Conservation (phyloP, 2,329 filamentous ascomycete species). For the Tolypocladium inflatum region DNA sequence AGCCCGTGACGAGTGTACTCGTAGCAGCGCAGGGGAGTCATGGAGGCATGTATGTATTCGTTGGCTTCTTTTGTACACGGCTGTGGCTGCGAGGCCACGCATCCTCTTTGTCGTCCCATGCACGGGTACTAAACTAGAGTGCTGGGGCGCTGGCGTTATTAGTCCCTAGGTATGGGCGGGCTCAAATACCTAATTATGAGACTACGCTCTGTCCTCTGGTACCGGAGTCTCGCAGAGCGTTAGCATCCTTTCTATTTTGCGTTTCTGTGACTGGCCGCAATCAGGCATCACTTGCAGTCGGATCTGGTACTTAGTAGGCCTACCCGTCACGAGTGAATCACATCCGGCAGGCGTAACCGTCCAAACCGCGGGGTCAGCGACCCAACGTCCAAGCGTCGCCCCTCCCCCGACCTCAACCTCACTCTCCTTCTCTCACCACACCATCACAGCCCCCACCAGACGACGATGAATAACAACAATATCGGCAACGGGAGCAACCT, state of each 20-base stretch:
- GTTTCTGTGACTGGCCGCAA: not conserved
- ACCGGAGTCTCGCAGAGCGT: not conserved
- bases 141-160: not conserved
- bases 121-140: not conserved
- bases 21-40: not conserved
- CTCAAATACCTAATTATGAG: not conserved
- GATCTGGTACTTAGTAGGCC: not conserved
- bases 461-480: slow-evolving; percentile 8
- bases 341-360: not conserved
- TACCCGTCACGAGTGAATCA: not conserved
- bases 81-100: slow-evolving; percentile 2
- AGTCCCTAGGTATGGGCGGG: not conserved
- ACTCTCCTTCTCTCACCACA: not conserved
- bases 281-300: not conserved
- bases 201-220: not conserved
- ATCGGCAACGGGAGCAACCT: slow-evolving; percentile 7
- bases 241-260: not conserved
- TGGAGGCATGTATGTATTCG: not conserved
- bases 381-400: not conserved
- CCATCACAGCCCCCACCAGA: not conserved
- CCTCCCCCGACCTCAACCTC: not conserved
- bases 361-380: not conserved
- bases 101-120: not conserved
- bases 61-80: not conserved
- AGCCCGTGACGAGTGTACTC: not conserved